A percentile compares a stretch with the other conserved stretches of the same genome.
phyloP scores from a whole-genome alignment of 1,284 basidiomycete genomes.

The Ceratobasidium sp. region DNA sequence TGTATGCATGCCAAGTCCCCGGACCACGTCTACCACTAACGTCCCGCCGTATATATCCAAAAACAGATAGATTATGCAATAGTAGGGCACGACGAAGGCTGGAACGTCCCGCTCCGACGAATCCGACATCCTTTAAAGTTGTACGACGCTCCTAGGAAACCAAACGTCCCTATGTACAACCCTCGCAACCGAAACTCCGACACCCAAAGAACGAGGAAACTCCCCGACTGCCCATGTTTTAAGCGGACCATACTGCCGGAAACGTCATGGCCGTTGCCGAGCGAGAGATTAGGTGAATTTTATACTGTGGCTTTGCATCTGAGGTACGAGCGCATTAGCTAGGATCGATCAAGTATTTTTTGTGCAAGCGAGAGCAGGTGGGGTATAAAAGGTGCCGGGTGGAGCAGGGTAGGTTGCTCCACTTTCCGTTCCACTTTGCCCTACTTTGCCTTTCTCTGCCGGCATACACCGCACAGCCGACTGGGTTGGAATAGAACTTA shows the following conservation, averaged over 20 bases:
- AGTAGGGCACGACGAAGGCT: no score
- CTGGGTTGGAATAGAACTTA: slow-evolving; percentile 55
- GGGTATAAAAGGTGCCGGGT: slow-evolving; percentile 12
- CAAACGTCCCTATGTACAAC: no score
- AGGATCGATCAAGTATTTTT: slow-evolving; percentile 22
- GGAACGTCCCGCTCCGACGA: no score
- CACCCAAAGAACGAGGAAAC: slow-evolving; percentile 20
- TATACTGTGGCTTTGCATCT: slow-evolving; percentile 86
- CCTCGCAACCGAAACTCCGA: no score
- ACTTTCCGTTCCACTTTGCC: background rate
- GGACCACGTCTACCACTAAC: no score
- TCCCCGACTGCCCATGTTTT: background rate
- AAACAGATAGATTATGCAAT: no score
- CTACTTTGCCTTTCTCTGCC: background rate
- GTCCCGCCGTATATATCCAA: no score
- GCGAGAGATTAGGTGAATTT: slow-evolving; percentile 67
- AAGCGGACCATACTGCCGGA: slow-evolving; percentile 51
- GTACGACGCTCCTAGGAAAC: no score
- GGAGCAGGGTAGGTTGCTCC: background rate
- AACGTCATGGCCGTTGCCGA: slow-evolving; percentile 14
- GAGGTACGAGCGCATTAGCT: slow-evolving; percentile 38
- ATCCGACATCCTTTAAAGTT: no score
- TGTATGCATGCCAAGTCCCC: no score
- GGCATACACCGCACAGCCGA: background rate
- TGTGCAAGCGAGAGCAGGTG: slow-evolving; percentile 30